Percentiles rank a stretch among this genome's conserved stretches.
Evolutionary conservation across 192 early-diverging fungal species (phyloP).

Genomic region (Geranomyces michiganensis): DNA sequence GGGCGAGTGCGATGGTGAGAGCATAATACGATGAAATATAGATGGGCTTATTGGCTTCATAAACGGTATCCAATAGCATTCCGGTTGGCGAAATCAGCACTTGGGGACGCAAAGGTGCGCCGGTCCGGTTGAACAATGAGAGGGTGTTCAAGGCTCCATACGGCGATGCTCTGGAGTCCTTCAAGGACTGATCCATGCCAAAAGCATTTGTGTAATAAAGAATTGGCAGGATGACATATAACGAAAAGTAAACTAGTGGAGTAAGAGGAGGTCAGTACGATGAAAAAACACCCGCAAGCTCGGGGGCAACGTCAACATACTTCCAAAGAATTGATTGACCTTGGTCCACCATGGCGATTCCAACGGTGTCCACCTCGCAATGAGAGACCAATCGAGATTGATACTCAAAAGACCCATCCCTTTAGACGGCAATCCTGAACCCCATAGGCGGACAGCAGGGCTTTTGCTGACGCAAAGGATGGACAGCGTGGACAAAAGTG

Average conservation of each 20-base stretch:
- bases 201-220: conserved; percentile 43
- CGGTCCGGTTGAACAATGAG: conserved; percentile 32
- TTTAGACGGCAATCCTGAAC: background rate
- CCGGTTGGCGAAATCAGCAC: conserved; percentile 1
- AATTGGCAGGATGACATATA: conserved; percentile 39
- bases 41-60: conserved; percentile 29
- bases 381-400: conserved; percentile 62
- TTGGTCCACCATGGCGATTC: conserved; percentile 74
- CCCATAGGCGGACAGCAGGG: background rate
- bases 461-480: conserved; percentile 17
- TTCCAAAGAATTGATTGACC: conserved; percentile 53
- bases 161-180: background rate
- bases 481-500: conserved; percentile 1
- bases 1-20: background rate
- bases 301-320: conserved; percentile 55
- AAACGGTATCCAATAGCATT: conserved; percentile 6
- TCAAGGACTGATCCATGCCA: conserved; percentile 36
- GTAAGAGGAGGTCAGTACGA: conserved; percentile 15
- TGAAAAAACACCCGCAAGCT: no score
- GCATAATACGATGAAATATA: conserved; percentile 28
- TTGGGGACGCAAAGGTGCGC: background rate
- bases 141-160: conserved; percentile 26
- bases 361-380: conserved; percentile 35
- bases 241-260: conserved; percentile 15
- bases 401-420: conserved; percentile 37